Base-by-base conservation (phyloP, 2,329 filamentous ascomycete genomes). In the Colletotrichum sp. region DNA sequence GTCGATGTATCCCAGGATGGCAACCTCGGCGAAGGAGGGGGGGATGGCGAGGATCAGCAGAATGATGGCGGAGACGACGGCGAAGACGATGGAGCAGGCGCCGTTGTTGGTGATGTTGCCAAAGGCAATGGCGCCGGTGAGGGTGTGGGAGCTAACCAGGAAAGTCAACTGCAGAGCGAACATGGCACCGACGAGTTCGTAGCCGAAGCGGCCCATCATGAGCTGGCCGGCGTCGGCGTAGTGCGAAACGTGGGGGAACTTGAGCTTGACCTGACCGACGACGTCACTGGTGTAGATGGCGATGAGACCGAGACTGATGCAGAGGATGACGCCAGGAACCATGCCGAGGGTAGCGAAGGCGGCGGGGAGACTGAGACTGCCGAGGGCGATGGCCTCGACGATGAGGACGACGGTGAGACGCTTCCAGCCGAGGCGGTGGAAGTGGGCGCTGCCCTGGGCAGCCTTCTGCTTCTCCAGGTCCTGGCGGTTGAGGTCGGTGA, bases 61-160 rank as follows among this genome's bases (percentile, higher is more conserved):
- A 68, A 89, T 83, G 60, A 89, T 84, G 39, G 86, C 87, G 4
- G 87, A 88, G 28, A 88, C 83, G 60, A 88, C 83, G 34, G 85
- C 85, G 76, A 88, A 89, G 67, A 87, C 84, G 62, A 89, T 79
- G 24, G 86, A 86, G 83, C 88, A 89, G 18, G 83, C 80, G 64
- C 82, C 90, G 77, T 93, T 89, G 5, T 90, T 83, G 6, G 92
- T 92, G 68, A 95, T 86, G 67, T 89, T 91, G 79, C 92, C 92
- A 83, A 95, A 90, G 78, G 93, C 93, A 79, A 95, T 93, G 36
- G 89, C 90, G 78, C 94, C 94, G 0, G 93, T 94, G 77, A 95
- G 85, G 68, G 94, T 87, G 84, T 95, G 94, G n/a, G 92, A 93
- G 39, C 90, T 92, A 84, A 93, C 92, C 79, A 94, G 89, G 84